Base-by-base conservation (phyloP, 768 basidiomycete species). In the Mycena haematopus region DNA sequence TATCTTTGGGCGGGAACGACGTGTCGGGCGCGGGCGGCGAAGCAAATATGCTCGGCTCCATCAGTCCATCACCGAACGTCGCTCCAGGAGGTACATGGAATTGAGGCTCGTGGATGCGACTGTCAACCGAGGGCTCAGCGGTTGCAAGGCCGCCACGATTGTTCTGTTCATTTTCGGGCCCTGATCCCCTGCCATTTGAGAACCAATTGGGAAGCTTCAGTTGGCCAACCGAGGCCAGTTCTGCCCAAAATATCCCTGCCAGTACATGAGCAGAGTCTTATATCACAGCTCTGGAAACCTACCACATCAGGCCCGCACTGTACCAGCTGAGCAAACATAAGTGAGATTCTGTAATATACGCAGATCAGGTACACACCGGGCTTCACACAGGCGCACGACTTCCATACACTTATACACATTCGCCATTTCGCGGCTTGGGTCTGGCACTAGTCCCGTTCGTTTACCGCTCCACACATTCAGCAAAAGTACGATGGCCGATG, bases 381-480 rank as follows among this genome's bases (percentile, higher is more conserved):
- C 54, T 65, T 84, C 82, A 25, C 74, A 75, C 21, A 65, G 64
- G 50, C 75, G 76, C n/a, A 89, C 75, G 4, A 84, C 76, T 21
- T 83, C 74, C 70, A 88, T 77, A 70, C 86, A 89, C 58, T 80
- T 80, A 56, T 84, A 77, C 6, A 90, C 85, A 68, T 88, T 85
- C 50, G 78, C 76, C 71, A 88, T 79, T 47, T 88, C 85, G 52
- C 80, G 75, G 54, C 75, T 74, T 13, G 79, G 77, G 67, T 87
- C 81, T 1, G 78, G 73, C n/a, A n/a, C n/a, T 33, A 77, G 64
- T 8, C 85, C 82, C 33, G 78, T 78, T 60, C 79, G 77, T 68
- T 79, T 84, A 19, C 81, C 83, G 60, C 80, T 86, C 89, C 84
- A 90, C 9, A 89, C 84, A 56, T 85, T 86, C 65, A 91, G 76